Evolutionary conservation across 306 rosid genomes (phyloP).

Genomic region (Lathyrus aphaca): DNA sequence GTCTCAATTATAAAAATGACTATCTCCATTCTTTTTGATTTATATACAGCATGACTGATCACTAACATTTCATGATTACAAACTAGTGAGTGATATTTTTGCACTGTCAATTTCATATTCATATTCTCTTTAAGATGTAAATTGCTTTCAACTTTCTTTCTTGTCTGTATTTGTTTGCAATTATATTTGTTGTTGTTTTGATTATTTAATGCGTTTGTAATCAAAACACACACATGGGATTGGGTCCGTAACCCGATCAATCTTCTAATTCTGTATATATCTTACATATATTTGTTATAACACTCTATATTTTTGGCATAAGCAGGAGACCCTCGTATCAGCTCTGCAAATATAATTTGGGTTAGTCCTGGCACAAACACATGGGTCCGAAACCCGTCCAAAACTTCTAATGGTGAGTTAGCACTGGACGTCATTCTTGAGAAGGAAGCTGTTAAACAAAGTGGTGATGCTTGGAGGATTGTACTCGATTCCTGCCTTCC

Average conservation of each 20-base stretch:
- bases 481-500: conserved; percentile 88
- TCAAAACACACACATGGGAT: too few relatives aligned
- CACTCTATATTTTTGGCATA: conserved; percentile 18
- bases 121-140: conserved; percentile 1
- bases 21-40: neutral
- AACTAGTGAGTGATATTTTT: neutral
- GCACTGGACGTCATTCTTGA: conserved; percentile 80
- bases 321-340: conserved; percentile 81
- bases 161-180: neutral
- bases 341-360: conserved; percentile 81
- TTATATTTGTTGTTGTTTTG: too few relatives aligned
- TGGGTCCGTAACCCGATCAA: too few relatives aligned
- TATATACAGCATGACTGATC: neutral
- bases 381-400: conserved; percentile 69
- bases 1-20: neutral
- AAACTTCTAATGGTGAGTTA: conserved; percentile 72
- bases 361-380: conserved; percentile 74
- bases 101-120: neutral
- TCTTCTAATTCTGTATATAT: neutral
- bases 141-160: neutral
- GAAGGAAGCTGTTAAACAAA: conserved; percentile 69
- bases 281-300: neutral
- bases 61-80: neutral
- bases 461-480: conserved; percentile 97
- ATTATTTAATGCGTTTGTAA: too few relatives aligned